Percentiles rank a stretch among this genome's conserved stretches.
phyloP scores from a whole-genome alignment of 2,329 filamentous ascomycete genomes.

The Elsinoe batatas region DNA sequence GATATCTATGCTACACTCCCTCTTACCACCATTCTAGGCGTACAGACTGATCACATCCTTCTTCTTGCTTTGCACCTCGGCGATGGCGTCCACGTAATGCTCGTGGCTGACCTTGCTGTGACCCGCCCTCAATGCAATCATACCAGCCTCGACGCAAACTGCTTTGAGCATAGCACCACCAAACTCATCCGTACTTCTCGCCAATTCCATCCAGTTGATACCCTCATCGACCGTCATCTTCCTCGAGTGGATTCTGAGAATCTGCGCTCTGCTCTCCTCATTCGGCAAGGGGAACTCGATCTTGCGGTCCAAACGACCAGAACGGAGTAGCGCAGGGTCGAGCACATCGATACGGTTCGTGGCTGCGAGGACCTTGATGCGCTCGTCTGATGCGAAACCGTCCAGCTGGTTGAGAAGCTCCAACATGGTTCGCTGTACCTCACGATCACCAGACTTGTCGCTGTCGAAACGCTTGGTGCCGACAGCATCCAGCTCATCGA shows the following conservation, averaged over 20 bases:
- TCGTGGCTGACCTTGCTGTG: constrained; percentile 97
- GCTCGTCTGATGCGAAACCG: constrained; percentile 91
- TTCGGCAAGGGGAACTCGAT: constrained; percentile 98
- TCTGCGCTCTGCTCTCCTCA: constrained; percentile 92
- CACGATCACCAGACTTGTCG: constrained; percentile 93
- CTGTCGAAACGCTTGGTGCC: constrained; percentile 98
- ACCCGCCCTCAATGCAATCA: constrained; percentile 92
- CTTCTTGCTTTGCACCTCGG: constrained; percentile 92
- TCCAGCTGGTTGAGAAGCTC: constrained; percentile 97
- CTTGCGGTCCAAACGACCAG: constrained; percentile 96
- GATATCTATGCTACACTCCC: not conserved
- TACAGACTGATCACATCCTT: constrained; percentile 49
- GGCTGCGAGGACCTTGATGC: constrained; percentile 90
- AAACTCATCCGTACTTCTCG: constrained; percentile 95
- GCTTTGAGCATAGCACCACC: constrained; percentile 96
- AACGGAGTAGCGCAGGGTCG: constrained; percentile 83
- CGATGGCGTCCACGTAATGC: constrained; percentile 96
- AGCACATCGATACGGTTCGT: constrained; percentile 93
- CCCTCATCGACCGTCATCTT: constrained; percentile 95
- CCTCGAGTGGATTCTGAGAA: constrained; percentile 90
- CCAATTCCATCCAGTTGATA: constrained; percentile 94
- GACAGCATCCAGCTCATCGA: constrained; percentile 96
- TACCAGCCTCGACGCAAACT: constrained; percentile 95
- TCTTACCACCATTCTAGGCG: constrained; percentile 9
- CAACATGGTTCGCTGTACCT: constrained; percentile 98